Evolutionary conservation across 352 stramenopile genomes (phyloP), one percentile per base, ranked within the genome.

Genomic region (Phytopythium helicoides): DNA sequence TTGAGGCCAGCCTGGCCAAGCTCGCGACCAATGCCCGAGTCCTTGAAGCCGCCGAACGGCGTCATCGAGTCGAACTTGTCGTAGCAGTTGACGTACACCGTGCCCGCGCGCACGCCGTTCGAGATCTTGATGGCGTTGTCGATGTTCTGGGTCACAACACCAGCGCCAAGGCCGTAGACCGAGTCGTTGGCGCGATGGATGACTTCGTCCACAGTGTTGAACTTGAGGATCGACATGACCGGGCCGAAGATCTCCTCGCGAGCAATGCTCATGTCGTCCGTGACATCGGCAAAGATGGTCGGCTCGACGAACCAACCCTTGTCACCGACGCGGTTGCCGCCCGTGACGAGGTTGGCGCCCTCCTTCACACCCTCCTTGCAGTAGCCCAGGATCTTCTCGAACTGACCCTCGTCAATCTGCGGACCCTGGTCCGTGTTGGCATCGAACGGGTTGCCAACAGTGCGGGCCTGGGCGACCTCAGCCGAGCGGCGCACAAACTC

Each of bases 61-160:
- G 94, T 88, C 52, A 84, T 79, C 12, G 66, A 60, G 51, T 96
- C 90, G 22, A 95, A 91, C 21, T 96, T 61, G 48, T 96, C 75
- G 72, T 97, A 98, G 67, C 81, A 96, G 76, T 98, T 99, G 15
- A 98, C 81, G 61, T 94, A 96, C 37, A 98, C 87, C 11, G 96
- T 97, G 23, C 95, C 94, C 50, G 78, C 73, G 41, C 96, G 83
- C 8, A 99, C 69, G 8, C 64, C 71, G 53, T 95, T 86, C 45
- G 88, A 82, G 58, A 98, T 86, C 52, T 89, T 79, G 60, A 97
- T 87, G 7, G 80, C 81, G 45, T 91, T 81, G 42, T 76, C 67
- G n/a, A 97, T 42, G 63, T 94, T 90, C 42, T 75, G 75, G 5
- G 92, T 97, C 52, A 89, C 97, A 38, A 98, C 85, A 31, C 84